Evolutionary conservation across 352 stramenopile genomes (phyloP).

Genomic region (Achlya hypogyna): DNA sequence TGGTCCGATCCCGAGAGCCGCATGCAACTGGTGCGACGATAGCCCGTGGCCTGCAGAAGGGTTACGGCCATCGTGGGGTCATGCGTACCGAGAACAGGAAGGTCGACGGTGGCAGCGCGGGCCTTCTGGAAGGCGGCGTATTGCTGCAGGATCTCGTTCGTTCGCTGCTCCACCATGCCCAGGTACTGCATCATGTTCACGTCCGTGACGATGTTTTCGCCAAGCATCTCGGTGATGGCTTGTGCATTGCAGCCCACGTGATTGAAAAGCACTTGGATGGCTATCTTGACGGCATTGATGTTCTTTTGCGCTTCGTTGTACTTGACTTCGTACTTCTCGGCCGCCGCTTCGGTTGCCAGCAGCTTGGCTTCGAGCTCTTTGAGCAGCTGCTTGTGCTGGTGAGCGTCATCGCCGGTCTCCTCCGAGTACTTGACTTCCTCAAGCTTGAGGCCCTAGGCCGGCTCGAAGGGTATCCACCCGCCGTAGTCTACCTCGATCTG

Average conservation of each 20-base stretch:
- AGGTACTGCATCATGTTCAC: conserved; percentile 94
- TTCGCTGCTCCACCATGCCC: conserved; percentile 90
- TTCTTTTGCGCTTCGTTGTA: conserved; percentile 84
- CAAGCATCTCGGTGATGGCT: conserved; percentile 77
- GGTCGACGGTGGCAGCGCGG: not conserved
- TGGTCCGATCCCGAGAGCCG: conserved; percentile 72
- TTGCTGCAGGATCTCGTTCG: conserved; percentile 88
- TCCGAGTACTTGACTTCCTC: conserved; percentile 83
- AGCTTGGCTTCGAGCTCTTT: conserved; percentile 83
- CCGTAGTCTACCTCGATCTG: conserved; percentile 35
- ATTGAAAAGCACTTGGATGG: conserved; percentile 62
- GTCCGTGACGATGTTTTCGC: conserved; percentile 84
- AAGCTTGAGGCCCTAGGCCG: conserved; percentile 24
- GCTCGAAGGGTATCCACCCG: not conserved
- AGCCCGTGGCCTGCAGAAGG: conserved; percentile 17
- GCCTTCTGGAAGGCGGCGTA: conserved; percentile 40
- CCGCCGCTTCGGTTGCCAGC: conserved; percentile 59
- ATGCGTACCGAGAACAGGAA: not conserved
- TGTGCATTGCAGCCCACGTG: conserved; percentile 78
- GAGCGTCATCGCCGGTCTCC: conserved; percentile 73
- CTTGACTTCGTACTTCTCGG: conserved; percentile 85
- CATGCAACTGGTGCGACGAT: conserved; percentile 33
- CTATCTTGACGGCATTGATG: conserved; percentile 84
- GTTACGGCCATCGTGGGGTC: conserved; percentile 20
- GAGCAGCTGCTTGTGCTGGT: conserved; percentile 85